These are phyloP conservation scores for Debaryomyces nepalensis DNA, from an alignment of 1,139 yeast genomes.

Conservation along the genomic window DNA sequence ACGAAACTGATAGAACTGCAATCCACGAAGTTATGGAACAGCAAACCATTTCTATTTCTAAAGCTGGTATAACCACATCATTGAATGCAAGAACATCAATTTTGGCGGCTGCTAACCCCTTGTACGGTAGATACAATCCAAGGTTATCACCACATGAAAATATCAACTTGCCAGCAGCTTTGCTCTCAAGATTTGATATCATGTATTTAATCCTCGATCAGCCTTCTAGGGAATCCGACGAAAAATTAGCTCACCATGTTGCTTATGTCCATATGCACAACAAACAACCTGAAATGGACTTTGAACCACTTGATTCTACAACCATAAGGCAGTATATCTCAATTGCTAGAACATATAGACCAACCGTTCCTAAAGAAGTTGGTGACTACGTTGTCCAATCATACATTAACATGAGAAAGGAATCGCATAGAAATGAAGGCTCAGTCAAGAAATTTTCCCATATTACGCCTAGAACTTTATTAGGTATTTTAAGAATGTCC, in stretches of 20 bases:
- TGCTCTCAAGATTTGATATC: slow-evolving; percentile 92
- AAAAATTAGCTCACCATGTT: slow-evolving; percentile 88
- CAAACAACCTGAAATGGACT: slow-evolving; percentile 77
- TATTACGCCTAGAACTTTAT: slow-evolving; percentile 91
- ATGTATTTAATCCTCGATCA: slow-evolving; percentile 85
- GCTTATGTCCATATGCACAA: slow-evolving; percentile 95
- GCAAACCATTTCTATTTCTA: slow-evolving; percentile 95
- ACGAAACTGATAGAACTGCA: slow-evolving; percentile 94
- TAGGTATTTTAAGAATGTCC: slow-evolving; percentile 89
- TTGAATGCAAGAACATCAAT: slow-evolving; percentile 95
- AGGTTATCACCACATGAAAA: slow-evolving; percentile 90
- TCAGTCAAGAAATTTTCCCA: slow-evolving; percentile 81
- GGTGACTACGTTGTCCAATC: slow-evolving; percentile 87
- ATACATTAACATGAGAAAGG: slow-evolving; percentile 91
- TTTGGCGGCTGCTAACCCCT: slow-evolving; percentile 97
- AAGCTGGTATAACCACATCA: slow-evolving; percentile 97
- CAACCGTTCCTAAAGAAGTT: slow-evolving; percentile 83
- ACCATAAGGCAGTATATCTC: slow-evolving; percentile 89
- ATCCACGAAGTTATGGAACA: slow-evolving; percentile 99
- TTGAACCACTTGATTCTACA: slow-evolving; percentile 76
- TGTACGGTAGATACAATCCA: slow-evolving; percentile 94
- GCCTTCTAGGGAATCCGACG: slow-evolving; percentile 81
- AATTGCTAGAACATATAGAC: slow-evolving; percentile 82
- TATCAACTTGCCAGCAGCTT: slow-evolving; percentile 95
- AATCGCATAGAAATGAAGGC: slow-evolving; percentile 78